Percentiles rank a stretch among this genome's conserved stretches.
These are phyloP conservation scores for Plasmodiophora brassicae DNA, from an alignment of 208 protist species.

Conservation along the genomic window DNA sequence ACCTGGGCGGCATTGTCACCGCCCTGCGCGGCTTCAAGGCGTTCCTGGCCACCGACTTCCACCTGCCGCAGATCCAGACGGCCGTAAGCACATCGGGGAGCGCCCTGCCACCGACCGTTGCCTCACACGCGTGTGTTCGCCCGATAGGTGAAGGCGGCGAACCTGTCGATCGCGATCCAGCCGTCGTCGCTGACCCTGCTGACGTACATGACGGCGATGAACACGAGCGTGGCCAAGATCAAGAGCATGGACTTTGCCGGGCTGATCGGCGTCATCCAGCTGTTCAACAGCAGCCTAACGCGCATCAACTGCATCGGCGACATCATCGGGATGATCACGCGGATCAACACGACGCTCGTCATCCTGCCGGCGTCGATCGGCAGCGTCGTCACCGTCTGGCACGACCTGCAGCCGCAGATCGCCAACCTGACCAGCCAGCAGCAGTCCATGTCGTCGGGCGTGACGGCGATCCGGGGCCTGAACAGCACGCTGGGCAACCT, in stretches of 20 bases:
- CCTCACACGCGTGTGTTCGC: background rate
- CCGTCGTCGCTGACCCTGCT: background rate
- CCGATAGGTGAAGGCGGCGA: background rate
- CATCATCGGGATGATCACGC: background rate
- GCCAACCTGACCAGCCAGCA: background rate
- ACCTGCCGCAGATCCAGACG: background rate
- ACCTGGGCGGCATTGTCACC: background rate
- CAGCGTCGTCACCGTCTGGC: background rate
- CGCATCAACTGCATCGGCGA: background rate
- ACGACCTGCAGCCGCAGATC: background rate
- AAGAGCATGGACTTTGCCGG: background rate
- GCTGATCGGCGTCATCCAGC: background rate
- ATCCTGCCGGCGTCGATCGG: background rate
- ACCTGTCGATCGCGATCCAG: background rate
- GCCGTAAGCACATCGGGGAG: too few species aligned
- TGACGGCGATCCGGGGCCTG: background rate
- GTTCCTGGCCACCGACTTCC: slow-evolving; percentile 12
- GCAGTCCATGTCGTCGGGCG: background rate
- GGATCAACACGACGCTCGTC: slow-evolving; percentile 3
- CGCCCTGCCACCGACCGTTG: too few species aligned
- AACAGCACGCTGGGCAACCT: background rate
- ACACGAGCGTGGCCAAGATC: background rate
- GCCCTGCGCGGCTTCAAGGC: background rate
- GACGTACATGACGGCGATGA: background rate
- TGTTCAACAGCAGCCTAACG: background rate